Evolutionary conservation across 345 rosid genomes (phyloP).

Genomic region (Durio zibethinus): DNA sequence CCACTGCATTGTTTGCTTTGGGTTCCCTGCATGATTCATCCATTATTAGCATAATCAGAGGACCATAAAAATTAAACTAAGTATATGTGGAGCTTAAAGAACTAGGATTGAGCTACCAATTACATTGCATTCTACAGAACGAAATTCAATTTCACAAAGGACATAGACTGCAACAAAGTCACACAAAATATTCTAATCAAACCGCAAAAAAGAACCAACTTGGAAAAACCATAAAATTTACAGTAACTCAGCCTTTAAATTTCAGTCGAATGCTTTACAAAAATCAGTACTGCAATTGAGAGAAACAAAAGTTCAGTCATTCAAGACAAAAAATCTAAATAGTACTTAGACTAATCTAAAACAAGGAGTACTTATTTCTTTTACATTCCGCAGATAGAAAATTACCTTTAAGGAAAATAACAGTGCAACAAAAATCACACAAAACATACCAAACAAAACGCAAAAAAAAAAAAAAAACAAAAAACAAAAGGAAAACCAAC

Average conservation of each 20-base stretch:
- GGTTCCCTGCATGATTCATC: slow-evolving; percentile 46
- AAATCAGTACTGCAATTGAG: neutral
- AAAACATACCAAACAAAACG: neutral
- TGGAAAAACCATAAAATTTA: neutral
- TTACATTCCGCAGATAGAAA: neutral
- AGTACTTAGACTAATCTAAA: neutral
- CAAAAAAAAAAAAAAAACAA: neutral
- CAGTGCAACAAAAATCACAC: neutral
- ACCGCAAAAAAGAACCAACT: neutral
- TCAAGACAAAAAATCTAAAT: neutral
- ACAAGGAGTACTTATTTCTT: neutral
- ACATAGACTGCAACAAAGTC: neutral
- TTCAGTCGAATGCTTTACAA: neutral
- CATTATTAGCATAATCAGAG: slow-evolving; percentile 1
- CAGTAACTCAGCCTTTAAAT: neutral
- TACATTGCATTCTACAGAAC: neutral
- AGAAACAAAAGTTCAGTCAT: neutral
- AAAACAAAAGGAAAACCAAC: neutral
- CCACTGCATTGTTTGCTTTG: slow-evolving; percentile 55
- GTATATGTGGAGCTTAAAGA: neutral
- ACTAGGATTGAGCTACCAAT: neutral
- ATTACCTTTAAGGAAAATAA: neutral
- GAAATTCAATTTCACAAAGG: neutral
- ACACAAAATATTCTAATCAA: neutral
- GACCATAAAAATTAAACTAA: neutral